Evolutionary conservation across 805 yeast species (phyloP), one percentile per base, ranked within the genome.

Genomic region (Yarrowia deformans): DNA sequence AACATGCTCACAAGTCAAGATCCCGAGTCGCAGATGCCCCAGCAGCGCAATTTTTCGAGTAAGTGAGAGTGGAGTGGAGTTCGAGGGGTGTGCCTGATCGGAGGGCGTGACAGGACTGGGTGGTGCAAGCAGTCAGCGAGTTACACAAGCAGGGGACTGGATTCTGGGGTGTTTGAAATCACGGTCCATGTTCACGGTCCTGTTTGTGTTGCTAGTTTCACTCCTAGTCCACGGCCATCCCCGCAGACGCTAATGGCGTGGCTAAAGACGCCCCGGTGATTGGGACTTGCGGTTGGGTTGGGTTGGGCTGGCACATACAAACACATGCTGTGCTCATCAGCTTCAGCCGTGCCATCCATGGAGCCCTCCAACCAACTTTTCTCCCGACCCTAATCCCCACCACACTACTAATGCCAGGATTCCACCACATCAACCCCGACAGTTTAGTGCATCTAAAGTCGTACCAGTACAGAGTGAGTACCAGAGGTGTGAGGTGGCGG

Each of bases 381-480:
- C 32, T 7, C 35, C 45, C 34, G 45, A 54, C 45, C 58, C 45
- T 37, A 23, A 39, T 29, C 40, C 60, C 35, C 54, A 32, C 61
- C 43, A 45, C 60, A 34, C 19, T 56, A 56, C 63, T 56, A 56
- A 56, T 56, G 63, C 48, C 68, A 63, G 68, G 61, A 54, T 52
- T 54, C 50, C 61, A 66, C 43, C 43, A 52, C 61, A 67, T 73
- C 19, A 72, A 69, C 54, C 69, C 69, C 46, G 72, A 70, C 18
- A 69, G 76, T 32, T 66, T 76, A 69, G 69, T 71, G 50, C 69
- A 73, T 61, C 71, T 76, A 58, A 72, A 71, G 67, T 48, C 73
- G 18, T 76, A 76, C 71, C 71, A 74, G 68, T 76, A 76, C 69
- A 69, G 73, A 69, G 75, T 73, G 67, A 39, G 74, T 70, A 29